Percentiles rank a stretch among this genome's conserved stretches.
These are phyloP conservation scores for Selaginella tamariscina DNA, from an alignment of 75 land plant genomes.

Conservation along the genomic window DNA sequence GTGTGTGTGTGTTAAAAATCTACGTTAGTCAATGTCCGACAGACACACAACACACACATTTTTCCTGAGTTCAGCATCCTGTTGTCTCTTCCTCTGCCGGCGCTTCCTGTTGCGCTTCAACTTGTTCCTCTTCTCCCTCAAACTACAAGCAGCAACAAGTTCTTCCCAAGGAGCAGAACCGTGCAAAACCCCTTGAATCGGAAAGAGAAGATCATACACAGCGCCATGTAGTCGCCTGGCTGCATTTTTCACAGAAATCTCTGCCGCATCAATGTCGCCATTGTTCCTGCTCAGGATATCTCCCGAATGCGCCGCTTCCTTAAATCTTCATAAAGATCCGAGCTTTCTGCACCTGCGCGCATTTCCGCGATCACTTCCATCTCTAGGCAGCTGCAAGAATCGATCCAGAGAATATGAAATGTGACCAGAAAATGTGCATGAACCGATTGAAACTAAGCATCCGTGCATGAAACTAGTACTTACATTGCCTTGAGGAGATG, in stretches of 20 bases:
- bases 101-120: constrained; percentile 59
- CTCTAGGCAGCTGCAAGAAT: background rate
- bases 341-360: background rate
- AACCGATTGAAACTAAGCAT: too few species aligned
- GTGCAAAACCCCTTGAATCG: constrained; percentile 13
- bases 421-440: too few species aligned
- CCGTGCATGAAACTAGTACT: too few species aligned
- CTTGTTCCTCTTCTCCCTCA: constrained; percentile 45
- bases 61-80: constrained; percentile 45
- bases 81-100: constrained; percentile 63
- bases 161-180: constrained; percentile 59
- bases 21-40: too few species aligned
- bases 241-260: background rate
- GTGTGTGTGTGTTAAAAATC: background rate
- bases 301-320: background rate
- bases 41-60: background rate
- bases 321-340: background rate
- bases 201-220: background rate
- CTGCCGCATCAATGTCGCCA: background rate
- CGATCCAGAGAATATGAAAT: background rate
- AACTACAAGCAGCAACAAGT: constrained; percentile 41
- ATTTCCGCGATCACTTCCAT: background rate
- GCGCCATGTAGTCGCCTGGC: background rate
- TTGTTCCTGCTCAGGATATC: background rate
- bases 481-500: background rate